Percentiles rank a stretch among this genome's conserved stretches.
These are phyloP conservation scores for Phytophthora rubi DNA, from an alignment of 352 stramenopile genomes.

Conservation along the genomic window DNA sequence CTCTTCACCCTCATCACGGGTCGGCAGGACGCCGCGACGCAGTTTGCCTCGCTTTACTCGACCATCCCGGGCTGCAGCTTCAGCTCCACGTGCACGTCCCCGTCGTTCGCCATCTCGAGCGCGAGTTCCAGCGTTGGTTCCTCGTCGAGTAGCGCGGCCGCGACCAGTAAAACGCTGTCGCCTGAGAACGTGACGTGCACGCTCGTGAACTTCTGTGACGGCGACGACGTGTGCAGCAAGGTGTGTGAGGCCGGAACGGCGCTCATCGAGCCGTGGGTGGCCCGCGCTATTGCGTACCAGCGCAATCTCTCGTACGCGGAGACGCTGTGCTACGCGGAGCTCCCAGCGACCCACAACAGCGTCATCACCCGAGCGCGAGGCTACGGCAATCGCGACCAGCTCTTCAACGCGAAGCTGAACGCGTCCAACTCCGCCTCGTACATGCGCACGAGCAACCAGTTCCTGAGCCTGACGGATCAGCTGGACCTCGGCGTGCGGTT, in stretches of 20 bases:
- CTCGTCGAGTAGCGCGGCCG: slow-evolving; percentile 20
- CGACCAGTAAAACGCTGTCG: slow-evolving; percentile 40
- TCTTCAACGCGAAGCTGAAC: slow-evolving; percentile 63
- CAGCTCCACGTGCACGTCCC: slow-evolving; percentile 44
- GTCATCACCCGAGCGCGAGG: slow-evolving; percentile 64
- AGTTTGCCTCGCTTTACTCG: slow-evolving; percentile 53
- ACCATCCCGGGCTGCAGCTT: slow-evolving; percentile 54
- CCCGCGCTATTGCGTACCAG: slow-evolving; percentile 69
- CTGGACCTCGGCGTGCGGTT: slow-evolving; percentile 73
- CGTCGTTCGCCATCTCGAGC: slow-evolving; percentile 45
- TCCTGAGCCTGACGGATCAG: slow-evolving; percentile 76
- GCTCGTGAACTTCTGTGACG: slow-evolving; percentile 57
- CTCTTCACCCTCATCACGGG: slow-evolving; percentile 62
- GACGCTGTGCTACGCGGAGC: slow-evolving; percentile 69
- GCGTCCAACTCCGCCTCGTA: slow-evolving; percentile 48
- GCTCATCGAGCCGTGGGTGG: slow-evolving; percentile 67
- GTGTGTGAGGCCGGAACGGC: slow-evolving; percentile 65
- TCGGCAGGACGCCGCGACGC: slow-evolving; percentile 29
- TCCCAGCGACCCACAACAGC: slow-evolving; percentile 79
- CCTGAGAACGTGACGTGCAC: slow-evolving; percentile 57
- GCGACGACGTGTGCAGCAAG: slow-evolving; percentile 58
- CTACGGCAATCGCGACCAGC: slow-evolving; percentile 76
- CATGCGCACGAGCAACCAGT: slow-evolving; percentile 77
- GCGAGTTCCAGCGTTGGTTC: slow-evolving; percentile 20
- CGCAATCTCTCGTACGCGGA: slow-evolving; percentile 69